These are phyloP conservation scores for Besnoitia besnoiti DNA, from an alignment of 169 alveolate genomes.

Conservation along the genomic window DNA sequence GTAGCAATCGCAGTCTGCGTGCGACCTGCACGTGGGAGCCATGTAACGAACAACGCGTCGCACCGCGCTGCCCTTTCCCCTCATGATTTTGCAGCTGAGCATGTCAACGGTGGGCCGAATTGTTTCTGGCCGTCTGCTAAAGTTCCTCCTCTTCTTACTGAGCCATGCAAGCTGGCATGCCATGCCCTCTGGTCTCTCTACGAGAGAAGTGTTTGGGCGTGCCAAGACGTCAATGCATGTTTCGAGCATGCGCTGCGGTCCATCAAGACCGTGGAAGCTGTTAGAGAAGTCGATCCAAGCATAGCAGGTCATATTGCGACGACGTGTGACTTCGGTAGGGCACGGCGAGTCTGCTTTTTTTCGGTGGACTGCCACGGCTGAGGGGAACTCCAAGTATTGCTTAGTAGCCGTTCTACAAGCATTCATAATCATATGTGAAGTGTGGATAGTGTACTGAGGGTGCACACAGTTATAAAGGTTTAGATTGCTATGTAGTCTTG, in stretches of 20 bases:
- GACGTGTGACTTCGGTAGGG: not conserved
- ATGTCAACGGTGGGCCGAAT: conserved; percentile 26
- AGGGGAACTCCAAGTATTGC: no score
- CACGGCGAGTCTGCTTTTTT: no score
- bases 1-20: no score
- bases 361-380: no score
- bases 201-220: not conserved
- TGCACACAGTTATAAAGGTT: no score
- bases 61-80: no score
- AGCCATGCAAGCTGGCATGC: not conserved
- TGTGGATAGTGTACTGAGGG: no score
- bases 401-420: no score
- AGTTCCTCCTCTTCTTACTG: not conserved
- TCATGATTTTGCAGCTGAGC: not conserved
- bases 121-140: not conserved
- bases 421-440: no score
- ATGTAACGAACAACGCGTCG: no score
- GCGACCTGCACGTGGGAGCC: no score
- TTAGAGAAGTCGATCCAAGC: not conserved
- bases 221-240: not conserved
- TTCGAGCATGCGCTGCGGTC: not conserved
- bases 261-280: not conserved
- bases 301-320: not conserved
- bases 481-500: no score
- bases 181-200: not conserved